Evolutionary conservation across 805 yeast species (phyloP).

Genomic region (Candida bentonensis): DNA sequence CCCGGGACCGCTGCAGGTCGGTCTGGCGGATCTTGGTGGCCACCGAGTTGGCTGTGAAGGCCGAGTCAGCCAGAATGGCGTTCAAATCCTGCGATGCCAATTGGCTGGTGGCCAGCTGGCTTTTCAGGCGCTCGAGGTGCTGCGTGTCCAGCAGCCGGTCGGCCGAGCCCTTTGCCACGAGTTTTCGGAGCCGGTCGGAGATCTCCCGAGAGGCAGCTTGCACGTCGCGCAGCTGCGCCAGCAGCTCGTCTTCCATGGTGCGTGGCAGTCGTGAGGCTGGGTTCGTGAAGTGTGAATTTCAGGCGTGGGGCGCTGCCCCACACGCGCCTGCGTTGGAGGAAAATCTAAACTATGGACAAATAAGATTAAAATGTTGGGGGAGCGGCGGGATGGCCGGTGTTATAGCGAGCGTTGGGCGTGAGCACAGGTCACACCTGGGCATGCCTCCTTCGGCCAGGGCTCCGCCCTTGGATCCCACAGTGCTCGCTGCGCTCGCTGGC

Average conservation of each 20-base stretch:
- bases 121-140: conserved; percentile 41
- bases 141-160: background rate
- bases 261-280: too few relatives aligned
- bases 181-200: background rate
- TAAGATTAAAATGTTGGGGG: too few relatives aligned
- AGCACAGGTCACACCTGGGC: too few relatives aligned
- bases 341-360: too few relatives aligned
- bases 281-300: too few relatives aligned
- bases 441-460: too few relatives aligned
- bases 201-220: background rate
- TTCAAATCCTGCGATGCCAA: conserved; percentile 47
- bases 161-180: background rate
- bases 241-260: conserved; percentile 6
- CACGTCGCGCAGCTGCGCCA: conserved; percentile 5
- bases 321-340: too few relatives aligned
- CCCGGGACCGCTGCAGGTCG: conserved; percentile 56
- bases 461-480: too few relatives aligned
- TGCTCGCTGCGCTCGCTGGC: too few relatives aligned
- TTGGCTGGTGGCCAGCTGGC: conserved; percentile 39
- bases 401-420: too few relatives aligned
- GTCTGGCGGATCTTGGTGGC: conserved; percentile 55
- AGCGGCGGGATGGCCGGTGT: too few relatives aligned
- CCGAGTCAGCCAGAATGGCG: conserved; percentile 42
- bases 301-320: too few relatives aligned
- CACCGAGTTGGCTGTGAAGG: conserved; percentile 49